phyloP scores from a whole-genome alignment of 176 grass and related monocot species.

The Musa beccarii region DNA sequence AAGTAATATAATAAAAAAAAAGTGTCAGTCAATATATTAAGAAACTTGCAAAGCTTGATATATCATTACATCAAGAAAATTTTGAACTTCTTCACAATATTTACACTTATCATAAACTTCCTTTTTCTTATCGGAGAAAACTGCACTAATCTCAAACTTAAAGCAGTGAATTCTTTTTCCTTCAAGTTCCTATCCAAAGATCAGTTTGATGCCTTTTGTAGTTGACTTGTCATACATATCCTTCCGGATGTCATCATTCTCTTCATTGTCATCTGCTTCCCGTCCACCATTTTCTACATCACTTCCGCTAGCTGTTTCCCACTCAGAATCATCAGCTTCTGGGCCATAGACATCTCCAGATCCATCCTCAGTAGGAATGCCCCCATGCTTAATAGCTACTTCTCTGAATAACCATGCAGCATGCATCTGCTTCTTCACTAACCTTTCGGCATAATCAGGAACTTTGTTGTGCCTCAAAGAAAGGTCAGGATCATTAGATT shows the following conservation, averaged over 20 bases:
- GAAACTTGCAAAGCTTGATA: too few relatives aligned
- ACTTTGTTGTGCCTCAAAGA: conserved; percentile 92
- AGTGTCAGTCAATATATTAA: too few relatives aligned
- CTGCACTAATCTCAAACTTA: background rate
- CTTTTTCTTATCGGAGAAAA: too few relatives aligned
- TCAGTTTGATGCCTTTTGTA: conserved; percentile 26
- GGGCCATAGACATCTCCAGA: conserved; percentile 67
- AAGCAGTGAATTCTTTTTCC: background rate
- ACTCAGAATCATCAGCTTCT: conserved; percentile 86
- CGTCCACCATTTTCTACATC: conserved; percentile 55
- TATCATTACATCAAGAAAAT: too few relatives aligned
- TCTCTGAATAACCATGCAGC: conserved; percentile 97
- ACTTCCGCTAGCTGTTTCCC: conserved; percentile 86
- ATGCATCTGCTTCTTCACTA: conserved; percentile 97
- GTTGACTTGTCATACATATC: conserved; percentile 53
- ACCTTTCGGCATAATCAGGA: conserved; percentile 93
- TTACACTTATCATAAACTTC: too few relatives aligned
- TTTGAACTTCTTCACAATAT: too few relatives aligned
- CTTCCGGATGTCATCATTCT: conserved; percentile 39
- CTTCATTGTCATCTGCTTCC: conserved; percentile 41
- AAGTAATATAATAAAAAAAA: too few relatives aligned
- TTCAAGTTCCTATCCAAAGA: background rate
- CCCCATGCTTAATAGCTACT: conserved; percentile 78
- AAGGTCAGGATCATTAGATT: conserved; percentile 77
- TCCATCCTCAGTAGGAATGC: conserved; percentile 54